Evolutionary conservation across 306 rosid species (phyloP).

Genomic region (Cucumis sativus): Cucumber_9930_V3 NC_026655.2:6229501-6230000

Average conservation of each 20-base stretch:
- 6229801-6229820: neutral
- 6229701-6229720: neutral
- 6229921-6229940: too few species aligned
- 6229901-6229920: too few species aligned
- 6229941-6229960: too few species aligned
- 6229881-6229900: neutral
- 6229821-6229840: neutral
- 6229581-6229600: neutral
- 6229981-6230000: too few species aligned
- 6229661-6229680: neutral
- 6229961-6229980: too few species aligned
- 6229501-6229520: neutral
- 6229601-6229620: neutral
- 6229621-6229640: neutral
- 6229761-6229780: neutral
- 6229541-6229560: neutral
- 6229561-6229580: too few species aligned
- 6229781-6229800: neutral
- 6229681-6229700: neutral
- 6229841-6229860: neutral
- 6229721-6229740: neutral
- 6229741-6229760: neutral
- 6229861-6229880: neutral
- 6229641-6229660: neutral
- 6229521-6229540: neutral